A percentile compares a stretch with the other conserved stretches of the same genome.
These are phyloP conservation scores for Ceratobasidium papillatum DNA, from an alignment of 1,284 basidiomycete genomes.

Conservation along the genomic window DNA sequence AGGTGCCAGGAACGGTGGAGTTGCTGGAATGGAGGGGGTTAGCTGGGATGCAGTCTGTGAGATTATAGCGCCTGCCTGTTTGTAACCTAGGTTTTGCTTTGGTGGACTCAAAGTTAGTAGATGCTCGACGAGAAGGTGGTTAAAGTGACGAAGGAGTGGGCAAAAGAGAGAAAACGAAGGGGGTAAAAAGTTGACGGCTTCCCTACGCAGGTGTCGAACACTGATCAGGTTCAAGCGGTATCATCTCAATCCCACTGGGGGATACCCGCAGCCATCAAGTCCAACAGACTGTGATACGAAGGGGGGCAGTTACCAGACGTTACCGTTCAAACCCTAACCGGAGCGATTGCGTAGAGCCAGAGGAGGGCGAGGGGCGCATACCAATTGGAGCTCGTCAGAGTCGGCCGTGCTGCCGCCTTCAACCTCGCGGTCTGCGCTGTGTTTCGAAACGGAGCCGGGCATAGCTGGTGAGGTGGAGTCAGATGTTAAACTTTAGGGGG, in stretches of 20 bases:
- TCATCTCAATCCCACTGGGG: constrained; percentile 81
- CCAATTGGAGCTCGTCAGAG: constrained; percentile 69
- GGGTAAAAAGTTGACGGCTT: constrained; percentile 72
- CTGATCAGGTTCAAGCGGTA: constrained; percentile 96
- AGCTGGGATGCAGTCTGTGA: neutral
- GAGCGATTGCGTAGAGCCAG: constrained; percentile 49
- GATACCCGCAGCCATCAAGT: constrained; percentile 85
- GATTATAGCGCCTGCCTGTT: constrained; percentile 63
- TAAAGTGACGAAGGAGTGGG: constrained; percentile 17
- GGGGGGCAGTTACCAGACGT: constrained; percentile 73
- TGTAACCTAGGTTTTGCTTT: constrained; percentile 80
- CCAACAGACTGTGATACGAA: constrained; percentile 36
- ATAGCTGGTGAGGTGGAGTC: constrained; percentile 19
- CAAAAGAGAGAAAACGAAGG: constrained; percentile 46
- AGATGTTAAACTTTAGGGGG: neutral
- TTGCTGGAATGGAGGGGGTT: constrained; percentile 59
- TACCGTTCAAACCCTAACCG: constrained; percentile 50
- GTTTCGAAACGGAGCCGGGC: constrained; percentile 23
- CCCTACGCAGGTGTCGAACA: constrained; percentile 92
- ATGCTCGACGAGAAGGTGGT: neutral
- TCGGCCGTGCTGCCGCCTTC: constrained; percentile 51
- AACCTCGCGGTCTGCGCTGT: constrained; percentile 10
- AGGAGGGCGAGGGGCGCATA: constrained; percentile 50
- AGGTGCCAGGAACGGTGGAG: constrained; percentile 83
- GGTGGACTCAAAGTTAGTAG: neutral